A percentile compares a stretch with the other conserved stretches of the same genome.
Evolutionary conservation across 2,329 filamentous ascomycete species (phyloP).

Genomic region (Fusarium torulosum): DNA sequence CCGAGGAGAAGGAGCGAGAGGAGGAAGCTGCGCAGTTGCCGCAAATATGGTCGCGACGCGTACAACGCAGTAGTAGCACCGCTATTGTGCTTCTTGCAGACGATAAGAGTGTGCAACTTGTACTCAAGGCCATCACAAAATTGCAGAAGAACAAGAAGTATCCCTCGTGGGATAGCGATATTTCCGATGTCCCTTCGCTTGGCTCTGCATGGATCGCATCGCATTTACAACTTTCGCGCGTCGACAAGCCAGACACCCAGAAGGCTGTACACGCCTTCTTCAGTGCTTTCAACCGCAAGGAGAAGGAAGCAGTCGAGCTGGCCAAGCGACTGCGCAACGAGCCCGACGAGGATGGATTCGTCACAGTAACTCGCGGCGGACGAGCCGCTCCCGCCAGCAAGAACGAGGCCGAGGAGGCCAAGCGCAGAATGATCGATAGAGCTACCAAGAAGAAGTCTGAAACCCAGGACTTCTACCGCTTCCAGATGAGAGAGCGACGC

Average conservation of each 20-base stretch:
- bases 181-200: conserved; percentile 67
- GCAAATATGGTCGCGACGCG: conserved; percentile 76
- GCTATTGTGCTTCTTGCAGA: conserved; percentile 89
- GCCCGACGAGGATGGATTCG: conserved; percentile 94
- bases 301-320: conserved; percentile 71
- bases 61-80: conserved; percentile 80
- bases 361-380: conserved; percentile 88
- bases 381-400: conserved; percentile 78
- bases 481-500: conserved; percentile 82
- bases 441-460: conserved; percentile 72
- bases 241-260: conserved; percentile 75
- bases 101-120: conserved; percentile 78
- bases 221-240: conserved; percentile 80
- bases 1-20: conserved; percentile 65
- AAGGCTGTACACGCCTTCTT: conserved; percentile 87
- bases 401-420: conserved; percentile 75
- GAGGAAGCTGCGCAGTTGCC: conserved; percentile 75
- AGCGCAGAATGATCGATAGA: conserved; percentile 71
- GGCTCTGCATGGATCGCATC: conserved; percentile 70
- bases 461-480: conserved; percentile 82
- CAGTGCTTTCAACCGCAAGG: conserved; percentile 79
- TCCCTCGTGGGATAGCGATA: conserved; percentile 76
- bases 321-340: conserved; percentile 77
- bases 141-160: conserved; percentile 69
- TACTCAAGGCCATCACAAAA: conserved; percentile 79